Evolutionary conservation across 805 yeast genomes (phyloP).

Genomic region (Lachancea thermotolerans): DNA sequence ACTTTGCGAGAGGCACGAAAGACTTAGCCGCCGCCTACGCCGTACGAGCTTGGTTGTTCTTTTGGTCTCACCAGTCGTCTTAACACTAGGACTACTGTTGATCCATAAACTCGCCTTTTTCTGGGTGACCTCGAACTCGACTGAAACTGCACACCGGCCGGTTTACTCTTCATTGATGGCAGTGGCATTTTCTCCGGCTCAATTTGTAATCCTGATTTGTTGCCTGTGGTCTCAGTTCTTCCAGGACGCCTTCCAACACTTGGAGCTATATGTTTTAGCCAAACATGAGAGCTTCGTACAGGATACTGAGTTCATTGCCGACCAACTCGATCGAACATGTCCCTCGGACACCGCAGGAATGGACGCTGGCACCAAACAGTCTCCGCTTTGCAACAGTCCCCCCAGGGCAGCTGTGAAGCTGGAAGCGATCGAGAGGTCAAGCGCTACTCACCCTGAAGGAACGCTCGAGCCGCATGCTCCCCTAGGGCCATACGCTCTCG

Average conservation of each 20-base stretch:
- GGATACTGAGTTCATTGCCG: slow-evolving; percentile 5
- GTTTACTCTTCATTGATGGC: slow-evolving; percentile 2
- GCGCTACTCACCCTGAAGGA: background rate
- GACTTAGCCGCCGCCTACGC: background rate
- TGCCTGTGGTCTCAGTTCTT: slow-evolving; percentile 3
- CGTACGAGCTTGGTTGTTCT: background rate
- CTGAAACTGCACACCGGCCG: background rate
- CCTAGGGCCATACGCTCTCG: slow-evolving; percentile 1
- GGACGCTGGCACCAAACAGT: slow-evolving; percentile 1
- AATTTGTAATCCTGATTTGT: slow-evolving; percentile 5
- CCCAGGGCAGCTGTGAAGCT: background rate
- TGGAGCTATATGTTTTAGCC: background rate
- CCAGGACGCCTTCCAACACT: slow-evolving; percentile 4
- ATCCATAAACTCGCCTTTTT: slow-evolving; percentile 1
- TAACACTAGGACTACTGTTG: background rate
- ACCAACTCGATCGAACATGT: background rate
- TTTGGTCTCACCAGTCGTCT: background rate
- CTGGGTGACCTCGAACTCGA: background rate
- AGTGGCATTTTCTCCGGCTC: slow-evolving; percentile 4
- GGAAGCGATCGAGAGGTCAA: background rate
- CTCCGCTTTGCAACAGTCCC: background rate
- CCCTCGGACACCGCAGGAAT: background rate
- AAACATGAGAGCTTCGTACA: slow-evolving; percentile 1
- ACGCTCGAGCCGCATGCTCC: background rate
- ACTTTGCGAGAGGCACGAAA: slow-evolving; percentile 3